Base-by-base conservation (phyloP, 1,139 yeast genomes). In the Kodamaea fungicola region DNA sequence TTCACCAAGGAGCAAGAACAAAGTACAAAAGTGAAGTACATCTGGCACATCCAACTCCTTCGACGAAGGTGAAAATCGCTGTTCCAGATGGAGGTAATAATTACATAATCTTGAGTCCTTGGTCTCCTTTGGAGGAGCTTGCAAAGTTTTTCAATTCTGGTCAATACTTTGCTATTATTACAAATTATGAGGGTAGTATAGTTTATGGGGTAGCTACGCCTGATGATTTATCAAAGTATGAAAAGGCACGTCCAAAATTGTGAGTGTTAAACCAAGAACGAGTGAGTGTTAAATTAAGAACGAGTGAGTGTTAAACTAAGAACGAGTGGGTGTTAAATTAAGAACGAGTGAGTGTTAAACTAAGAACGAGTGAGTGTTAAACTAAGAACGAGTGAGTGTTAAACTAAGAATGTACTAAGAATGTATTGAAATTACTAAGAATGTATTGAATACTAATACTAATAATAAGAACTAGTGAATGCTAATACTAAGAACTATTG, bases 201-300 rank as follows among this genome's bases (percentile, higher is more conserved):
- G 83, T 79, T 8, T 68, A 78, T 42, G 85, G 83, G 4, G 84
- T 79, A 6, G 83, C 80, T 24, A 77, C 82, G 0, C 78, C 78
- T n/a, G 80, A 77, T 41, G 85, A 79, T 53, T 61, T 79, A 47
- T 65, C 62, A 12, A 69, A 67, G 50, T 79, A 69, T 49, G 78
- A 74, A 44, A 66, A 72, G 43, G 64, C 76, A 28, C 64, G 84
- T 41, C 83, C 83, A 19, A 63, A 61, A 39, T 55, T 71, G 38
- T 68, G 53, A n/a, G n/a, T n/a, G n/a, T n/a, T n/a, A n/a, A n/a
- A n/a, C n/a, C n/a, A n/a, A n/a, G n/a, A n/a, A n/a, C n/a, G n/a
- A n/a, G n/a, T n/a, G n/a, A n/a, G n/a, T n/a, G n/a, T n/a, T n/a
- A n/a, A n/a, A n/a, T n/a, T n/a, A n/a, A n/a, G n/a, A n/a, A n/a